Base-by-base conservation (phyloP, 2,329 filamentous ascomycete species). In the Leptographium radiaticola region DNA sequence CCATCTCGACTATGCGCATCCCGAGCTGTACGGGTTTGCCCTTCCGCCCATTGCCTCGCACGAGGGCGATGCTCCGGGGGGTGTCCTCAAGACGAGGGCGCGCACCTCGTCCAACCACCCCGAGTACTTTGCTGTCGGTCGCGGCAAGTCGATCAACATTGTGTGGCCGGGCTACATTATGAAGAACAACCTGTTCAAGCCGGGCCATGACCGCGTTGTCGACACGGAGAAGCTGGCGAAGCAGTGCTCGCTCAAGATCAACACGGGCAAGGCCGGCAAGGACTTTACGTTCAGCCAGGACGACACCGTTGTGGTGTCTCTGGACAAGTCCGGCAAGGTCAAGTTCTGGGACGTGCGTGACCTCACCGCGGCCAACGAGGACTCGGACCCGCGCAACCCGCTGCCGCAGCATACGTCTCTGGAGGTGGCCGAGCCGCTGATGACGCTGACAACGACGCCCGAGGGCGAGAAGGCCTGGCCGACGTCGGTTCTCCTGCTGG, bases 201-300 rank as follows among this genome's bases (percentile, higher is more conserved):
- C 77, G 50, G 79, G 77, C 33, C 77, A 81, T 59, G 80, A 83
- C 61, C 80, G 80, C 45, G 73, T 83, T 52, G 89, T 95, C 57
- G 87, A 96, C 65, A 93, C 87, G 0, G 89, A 95, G 66, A 86
- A 83, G 64, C 89, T 95, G 59, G 80, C 93, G 60, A 84, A 84
- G 64, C 86, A 96, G 65, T 90, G 87, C 64, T 87, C 87, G 49
- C 74, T 97, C 59, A 94, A 90, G 70, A 95, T 98, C 69, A 89
- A 91, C 61, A 97, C 90, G 58, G 93, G 91, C 61, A 98, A 98
- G 74, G 91, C 93, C 60, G 93, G 90, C 59, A 98, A 98, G 69
- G 93, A 98, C 67, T 98, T 98, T 67, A 86, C 84, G 48, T 98
- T 98, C 71, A 96, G 91, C 68, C 90, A 95, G 67, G 93, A 98